Conservation (phyloP, 2,329 filamentous ascomycete genomes). For the Claviceps maximensis region DNA sequence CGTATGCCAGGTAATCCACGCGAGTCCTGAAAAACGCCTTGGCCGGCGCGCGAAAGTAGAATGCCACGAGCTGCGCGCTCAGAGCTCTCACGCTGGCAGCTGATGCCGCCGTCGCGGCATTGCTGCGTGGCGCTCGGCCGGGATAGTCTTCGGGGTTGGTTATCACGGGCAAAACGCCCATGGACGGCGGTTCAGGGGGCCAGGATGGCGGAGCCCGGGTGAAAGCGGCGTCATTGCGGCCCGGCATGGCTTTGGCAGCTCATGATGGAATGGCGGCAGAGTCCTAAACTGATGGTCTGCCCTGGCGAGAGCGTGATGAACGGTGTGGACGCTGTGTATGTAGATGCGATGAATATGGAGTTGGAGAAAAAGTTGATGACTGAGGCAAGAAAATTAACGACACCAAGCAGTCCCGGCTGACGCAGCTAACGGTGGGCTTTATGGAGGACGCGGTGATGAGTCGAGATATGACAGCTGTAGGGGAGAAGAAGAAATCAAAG, state of each 20-base stretch:
- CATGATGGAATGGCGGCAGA: conserved; percentile 14
- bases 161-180: conserved; percentile 32
- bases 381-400: neutral
- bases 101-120: conserved; percentile 58
- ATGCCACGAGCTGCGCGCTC: conserved; percentile 71
- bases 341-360: too few relatives aligned
- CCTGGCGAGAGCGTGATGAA: neutral
- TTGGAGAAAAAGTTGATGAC: too few relatives aligned
- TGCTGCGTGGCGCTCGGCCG: conserved; percentile 36
- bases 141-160: conserved; percentile 22
- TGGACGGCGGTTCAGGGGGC: conserved; percentile 11
- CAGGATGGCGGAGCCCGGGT: conserved; percentile 12
- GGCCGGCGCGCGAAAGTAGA: conserved; percentile 82
- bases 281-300: neutral
- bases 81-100: conserved; percentile 75
- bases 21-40: conserved; percentile 87
- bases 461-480: too few relatives aligned
- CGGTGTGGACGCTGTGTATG: neutral
- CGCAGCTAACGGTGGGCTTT: too few relatives aligned
- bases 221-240: conserved; percentile 19
- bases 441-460: too few relatives aligned
- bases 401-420: too few relatives aligned
- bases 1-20: conserved; percentile 65
- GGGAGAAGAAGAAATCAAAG: neutral
- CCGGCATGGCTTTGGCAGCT: conserved; percentile 20